Conservation (phyloP, 139 green algal genomes). For the Chlamydomonas schloesseri region DNA sequence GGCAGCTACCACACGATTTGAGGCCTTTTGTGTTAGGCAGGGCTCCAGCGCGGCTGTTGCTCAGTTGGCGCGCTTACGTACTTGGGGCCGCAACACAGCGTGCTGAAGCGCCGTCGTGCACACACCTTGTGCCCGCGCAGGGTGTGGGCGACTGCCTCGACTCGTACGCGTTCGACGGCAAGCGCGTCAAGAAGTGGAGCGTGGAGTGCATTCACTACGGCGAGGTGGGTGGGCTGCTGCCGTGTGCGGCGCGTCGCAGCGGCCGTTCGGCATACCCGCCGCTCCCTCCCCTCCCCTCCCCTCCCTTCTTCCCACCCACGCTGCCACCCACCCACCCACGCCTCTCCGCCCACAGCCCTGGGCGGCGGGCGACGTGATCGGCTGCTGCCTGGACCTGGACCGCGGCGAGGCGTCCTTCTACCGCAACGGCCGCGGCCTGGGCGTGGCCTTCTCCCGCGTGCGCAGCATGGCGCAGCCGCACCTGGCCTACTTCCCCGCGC, state of each 20-base stretch:
- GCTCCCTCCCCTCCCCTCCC: too few relatives aligned
- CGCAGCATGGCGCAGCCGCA: constrained; percentile 57
- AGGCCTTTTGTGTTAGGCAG: too few relatives aligned
- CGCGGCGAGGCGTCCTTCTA: constrained; percentile 82
- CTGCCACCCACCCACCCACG: not conserved
- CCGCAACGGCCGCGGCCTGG: constrained; percentile 86
- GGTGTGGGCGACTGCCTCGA: constrained; percentile 92
- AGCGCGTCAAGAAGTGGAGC: constrained; percentile 90
- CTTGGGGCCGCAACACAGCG: too few relatives aligned
- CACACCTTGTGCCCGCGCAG: too few relatives aligned
- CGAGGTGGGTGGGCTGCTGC: too few relatives aligned
- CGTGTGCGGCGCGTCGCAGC: too few relatives aligned
- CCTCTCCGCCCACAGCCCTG: not conserved
- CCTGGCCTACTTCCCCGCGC: constrained; percentile 88
- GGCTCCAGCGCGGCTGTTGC: too few relatives aligned
- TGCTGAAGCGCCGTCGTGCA: too few relatives aligned
- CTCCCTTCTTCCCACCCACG: not conserved
- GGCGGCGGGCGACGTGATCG: constrained; percentile 89
- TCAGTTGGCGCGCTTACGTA: too few relatives aligned
- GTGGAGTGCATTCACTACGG: constrained; percentile 83
- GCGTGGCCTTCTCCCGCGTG: constrained; percentile 82
- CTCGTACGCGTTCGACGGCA: constrained; percentile 83
- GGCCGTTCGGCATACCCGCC: too few relatives aligned
- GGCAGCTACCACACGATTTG: too few relatives aligned
- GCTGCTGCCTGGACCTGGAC: constrained; percentile 89